These are phyloP conservation scores for Ogataea sp. DNA, from an alignment of 805 yeast species.

Conservation along the genomic window DNA sequence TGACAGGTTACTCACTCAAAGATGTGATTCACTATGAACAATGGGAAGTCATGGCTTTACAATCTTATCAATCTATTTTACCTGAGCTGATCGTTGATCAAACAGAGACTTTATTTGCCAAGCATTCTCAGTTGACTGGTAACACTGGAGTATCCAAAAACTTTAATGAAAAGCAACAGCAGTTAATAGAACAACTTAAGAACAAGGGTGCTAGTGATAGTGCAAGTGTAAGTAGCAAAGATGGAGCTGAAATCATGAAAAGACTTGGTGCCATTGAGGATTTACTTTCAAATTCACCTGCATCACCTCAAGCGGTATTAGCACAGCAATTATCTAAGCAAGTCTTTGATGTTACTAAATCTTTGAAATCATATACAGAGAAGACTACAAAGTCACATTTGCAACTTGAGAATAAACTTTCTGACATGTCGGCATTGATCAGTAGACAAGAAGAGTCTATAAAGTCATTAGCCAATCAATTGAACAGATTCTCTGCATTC, in stretches of 20 bases:
- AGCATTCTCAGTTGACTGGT: no score
- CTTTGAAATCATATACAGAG: conserved; percentile 9
- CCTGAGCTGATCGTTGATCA: conserved; percentile 14
- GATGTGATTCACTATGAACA: conserved; percentile 36
- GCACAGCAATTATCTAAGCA: conserved; percentile 8
- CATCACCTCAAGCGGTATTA: neutral
- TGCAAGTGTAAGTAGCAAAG: no score
- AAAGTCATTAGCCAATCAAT: neutral
- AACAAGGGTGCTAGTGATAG: no score
- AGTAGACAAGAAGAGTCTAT: conserved; percentile 7
- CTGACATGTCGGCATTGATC: conserved; percentile 2
- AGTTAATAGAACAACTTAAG: conserved; percentile 8
- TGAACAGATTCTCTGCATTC: conserved; percentile 1
- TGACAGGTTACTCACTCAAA: conserved; percentile 38
- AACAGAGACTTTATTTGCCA: conserved; percentile 19
- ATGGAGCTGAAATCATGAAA: no score
- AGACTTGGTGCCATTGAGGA: neutral
- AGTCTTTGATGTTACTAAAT: conserved; percentile 12
- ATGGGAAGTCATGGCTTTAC: conserved; percentile 56
- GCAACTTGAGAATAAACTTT: neutral
- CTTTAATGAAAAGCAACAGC: conserved; percentile 13
- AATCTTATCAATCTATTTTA: conserved; percentile 41
- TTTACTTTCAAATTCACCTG: neutral
- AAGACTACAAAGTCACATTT: conserved; percentile 3
- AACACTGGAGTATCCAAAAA: no score